phyloP scores from a whole-genome alignment of 352 stramenopile species.

The Globisporangium ultimum region DNA sequence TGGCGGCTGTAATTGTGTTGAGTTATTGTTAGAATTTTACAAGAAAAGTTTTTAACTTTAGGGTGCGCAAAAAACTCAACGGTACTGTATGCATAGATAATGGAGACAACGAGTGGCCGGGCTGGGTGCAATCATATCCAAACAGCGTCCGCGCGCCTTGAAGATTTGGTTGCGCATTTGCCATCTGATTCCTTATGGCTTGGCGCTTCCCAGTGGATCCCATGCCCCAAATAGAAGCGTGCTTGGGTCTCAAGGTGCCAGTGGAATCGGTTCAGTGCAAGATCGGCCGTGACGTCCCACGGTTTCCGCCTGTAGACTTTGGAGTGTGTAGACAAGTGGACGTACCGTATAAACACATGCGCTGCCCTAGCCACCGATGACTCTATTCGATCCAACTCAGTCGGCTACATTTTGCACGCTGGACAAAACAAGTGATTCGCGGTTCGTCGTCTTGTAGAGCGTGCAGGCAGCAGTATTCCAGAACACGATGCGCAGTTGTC shows the following conservation, averaged over 20 bases:
- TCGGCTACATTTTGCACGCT: not conserved
- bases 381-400: not conserved
- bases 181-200: not conserved
- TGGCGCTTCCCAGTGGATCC: not conserved
- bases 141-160: no score
- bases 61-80: no score
- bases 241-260: slow-evolving; percentile 9
- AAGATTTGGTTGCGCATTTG: not conserved
- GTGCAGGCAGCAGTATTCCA: not conserved
- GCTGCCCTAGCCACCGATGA: not conserved
- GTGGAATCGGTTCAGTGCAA: slow-evolving; percentile 18
- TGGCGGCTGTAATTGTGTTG: no score
- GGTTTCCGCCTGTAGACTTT: not conserved
- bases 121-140: no score
- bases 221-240: slow-evolving; percentile 1
- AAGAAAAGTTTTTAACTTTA: no score
- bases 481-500: not conserved
- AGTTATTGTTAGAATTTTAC: no score
- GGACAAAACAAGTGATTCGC: not conserved
- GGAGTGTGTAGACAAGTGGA: slow-evolving; percentile 1
- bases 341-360: not conserved
- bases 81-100: no score
- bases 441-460: not conserved
- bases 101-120: no score
- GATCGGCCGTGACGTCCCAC: slow-evolving; percentile 2